Evolutionary conservation across 2,329 filamentous ascomycete genomes (phyloP).

Genomic region (Biscogniauxia sp.): DNA sequence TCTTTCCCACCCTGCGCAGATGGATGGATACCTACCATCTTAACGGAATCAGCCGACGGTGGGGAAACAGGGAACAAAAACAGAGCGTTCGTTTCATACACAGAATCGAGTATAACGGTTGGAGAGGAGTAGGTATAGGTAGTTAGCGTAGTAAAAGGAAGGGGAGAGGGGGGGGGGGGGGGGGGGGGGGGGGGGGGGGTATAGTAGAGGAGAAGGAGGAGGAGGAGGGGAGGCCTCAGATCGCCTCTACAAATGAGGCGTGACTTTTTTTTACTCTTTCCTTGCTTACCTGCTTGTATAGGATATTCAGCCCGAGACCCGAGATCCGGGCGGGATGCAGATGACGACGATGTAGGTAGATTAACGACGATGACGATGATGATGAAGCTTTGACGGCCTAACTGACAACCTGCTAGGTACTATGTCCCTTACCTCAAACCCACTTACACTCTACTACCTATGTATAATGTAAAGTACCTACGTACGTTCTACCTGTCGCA

Average conservation of each 20-base stretch:
- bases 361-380: too few species aligned
- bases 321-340: background rate
- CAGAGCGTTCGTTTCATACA: background rate
- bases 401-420: background rate
- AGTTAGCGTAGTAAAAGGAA: too few species aligned
- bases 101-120: background rate
- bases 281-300: background rate
- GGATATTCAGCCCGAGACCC: background rate
- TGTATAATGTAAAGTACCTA: too few species aligned
- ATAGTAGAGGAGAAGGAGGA: background rate
- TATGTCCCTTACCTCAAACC: background rate
- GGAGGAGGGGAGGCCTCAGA: background rate
- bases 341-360: too few species aligned
- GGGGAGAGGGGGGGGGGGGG: too few species aligned
- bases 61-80: too few species aligned
- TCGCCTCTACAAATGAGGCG: background rate
- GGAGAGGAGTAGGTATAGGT: too few species aligned
- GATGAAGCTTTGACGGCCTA: background rate
- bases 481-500: too few species aligned
- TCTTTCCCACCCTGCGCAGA: too few species aligned
- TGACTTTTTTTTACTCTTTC: background rate
- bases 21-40: too few species aligned
- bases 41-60: background rate
- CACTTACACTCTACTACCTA: background rate
- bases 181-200: too few species aligned